Percentiles rank a stretch among this genome's conserved stretches.
These are phyloP conservation scores for Hippophae gyantsensis DNA, from an alignment of 306 rosid species.

Conservation along the genomic window DNA sequence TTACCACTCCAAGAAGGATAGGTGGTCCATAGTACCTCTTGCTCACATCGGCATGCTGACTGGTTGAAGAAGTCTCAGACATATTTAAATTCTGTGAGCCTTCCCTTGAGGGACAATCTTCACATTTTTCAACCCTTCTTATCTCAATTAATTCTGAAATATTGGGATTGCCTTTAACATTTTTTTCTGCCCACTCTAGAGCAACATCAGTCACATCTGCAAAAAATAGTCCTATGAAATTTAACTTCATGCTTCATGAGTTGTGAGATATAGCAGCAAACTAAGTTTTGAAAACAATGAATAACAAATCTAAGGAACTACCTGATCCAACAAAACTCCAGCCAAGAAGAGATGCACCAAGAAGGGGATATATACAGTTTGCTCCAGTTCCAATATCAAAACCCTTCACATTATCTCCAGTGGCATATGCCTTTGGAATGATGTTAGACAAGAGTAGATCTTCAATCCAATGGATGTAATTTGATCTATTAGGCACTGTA, in stretches of 20 bases:
- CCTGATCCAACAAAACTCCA: constrained; percentile 95
- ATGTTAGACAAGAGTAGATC: constrained; percentile 64
- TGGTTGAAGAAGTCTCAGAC: constrained; percentile 20
- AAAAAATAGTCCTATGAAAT: constrained; percentile 17
- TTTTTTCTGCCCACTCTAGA: constrained; percentile 71
- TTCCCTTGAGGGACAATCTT: constrained; percentile 15
- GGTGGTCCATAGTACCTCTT: constrained; percentile 54
- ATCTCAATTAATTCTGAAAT: constrained; percentile 63
- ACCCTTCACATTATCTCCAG: constrained; percentile 44
- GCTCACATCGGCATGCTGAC: constrained; percentile 16
- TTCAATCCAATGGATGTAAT: constrained; percentile 83
- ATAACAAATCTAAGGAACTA: constrained; percentile 15
- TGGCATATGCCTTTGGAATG: constrained; percentile 26
- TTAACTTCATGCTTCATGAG: constrained; percentile 1
- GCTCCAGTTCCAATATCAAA: constrained; percentile 96
- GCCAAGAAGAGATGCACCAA: constrained; percentile 73
- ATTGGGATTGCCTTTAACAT: constrained; percentile 55
- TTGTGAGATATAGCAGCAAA: constrained; percentile 2
- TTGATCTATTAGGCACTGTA: constrained; percentile 84
- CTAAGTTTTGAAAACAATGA: not conserved
- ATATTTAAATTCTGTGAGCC: constrained; percentile 21
- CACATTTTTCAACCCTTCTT: constrained; percentile 49
- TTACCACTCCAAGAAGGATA: constrained; percentile 68
- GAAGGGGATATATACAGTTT: constrained; percentile 90
- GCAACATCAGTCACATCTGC: constrained; percentile 83